These are phyloP conservation scores for Grosmannia clavigera DNA, from an alignment of 2,329 filamentous ascomycete species.

Conservation along the genomic window DNA sequence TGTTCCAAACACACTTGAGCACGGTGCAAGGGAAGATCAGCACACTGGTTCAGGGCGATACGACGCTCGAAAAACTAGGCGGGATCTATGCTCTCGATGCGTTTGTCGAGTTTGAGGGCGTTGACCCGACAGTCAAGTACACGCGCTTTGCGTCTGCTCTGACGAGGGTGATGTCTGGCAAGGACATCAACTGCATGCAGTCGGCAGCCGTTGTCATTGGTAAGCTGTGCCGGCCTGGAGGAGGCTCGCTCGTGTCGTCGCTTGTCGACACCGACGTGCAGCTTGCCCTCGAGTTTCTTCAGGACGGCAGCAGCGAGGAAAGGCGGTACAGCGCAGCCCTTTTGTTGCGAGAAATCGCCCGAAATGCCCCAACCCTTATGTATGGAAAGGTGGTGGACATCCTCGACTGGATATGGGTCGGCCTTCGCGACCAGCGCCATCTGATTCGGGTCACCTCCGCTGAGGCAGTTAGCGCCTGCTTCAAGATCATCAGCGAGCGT, in stretches of 20 bases:
- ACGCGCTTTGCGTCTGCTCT: constrained; percentile 89
- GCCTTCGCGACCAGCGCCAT: constrained; percentile 76
- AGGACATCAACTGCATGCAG: constrained; percentile 83
- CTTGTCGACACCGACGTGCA: constrained; percentile 95
- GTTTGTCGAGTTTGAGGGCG: constrained; percentile 90
- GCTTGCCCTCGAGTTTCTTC: constrained; percentile 90
- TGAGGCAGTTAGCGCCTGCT: constrained; percentile 87
- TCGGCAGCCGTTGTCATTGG: constrained; percentile 81
- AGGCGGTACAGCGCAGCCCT: constrained; percentile 87
- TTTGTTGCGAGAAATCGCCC: constrained; percentile 77
- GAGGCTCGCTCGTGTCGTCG: constrained; percentile 87
- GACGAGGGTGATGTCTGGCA: constrained; percentile 75
- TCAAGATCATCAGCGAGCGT: constrained; percentile 88
- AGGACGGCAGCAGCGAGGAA: constrained; percentile 88
- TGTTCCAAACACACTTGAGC: constrained; percentile 53
- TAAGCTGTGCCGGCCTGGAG: constrained; percentile 81
- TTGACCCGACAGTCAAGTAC: constrained; percentile 86
- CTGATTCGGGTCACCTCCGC: constrained; percentile 86
- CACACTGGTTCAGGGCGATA: constrained; percentile 66
- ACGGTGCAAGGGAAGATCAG: constrained; percentile 45
- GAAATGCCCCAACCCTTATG: constrained; percentile 88
- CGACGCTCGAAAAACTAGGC: constrained; percentile 78
- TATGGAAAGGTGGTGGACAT: constrained; percentile 93
- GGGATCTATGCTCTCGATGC: constrained; percentile 86
- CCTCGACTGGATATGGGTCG: constrained; percentile 93